Conservation (phyloP, 495 filamentous ascomycete genomes). For the Tuber microsphaerosporum region DNA sequence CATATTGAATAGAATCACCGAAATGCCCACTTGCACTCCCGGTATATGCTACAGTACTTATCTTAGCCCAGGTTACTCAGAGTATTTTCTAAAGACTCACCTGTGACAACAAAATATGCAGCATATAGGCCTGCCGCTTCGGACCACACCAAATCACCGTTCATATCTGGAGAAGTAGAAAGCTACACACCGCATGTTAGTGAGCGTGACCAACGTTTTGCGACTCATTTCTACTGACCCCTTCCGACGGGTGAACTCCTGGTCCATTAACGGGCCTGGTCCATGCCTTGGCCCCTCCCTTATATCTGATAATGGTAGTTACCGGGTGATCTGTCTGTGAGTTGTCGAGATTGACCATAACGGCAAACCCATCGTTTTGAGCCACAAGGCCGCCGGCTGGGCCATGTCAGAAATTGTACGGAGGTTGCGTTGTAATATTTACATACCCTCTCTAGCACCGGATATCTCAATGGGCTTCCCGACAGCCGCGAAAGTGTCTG, state of each 20-base stretch:
- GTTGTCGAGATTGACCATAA: constrained; percentile 48
- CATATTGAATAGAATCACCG: constrained; percentile 52
- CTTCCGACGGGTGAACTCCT: constrained; percentile 45
- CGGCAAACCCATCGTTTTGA: constrained; percentile 53
- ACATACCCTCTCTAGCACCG: constrained; percentile 45
- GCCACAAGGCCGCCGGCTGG: constrained; percentile 51
- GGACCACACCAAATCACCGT: constrained; percentile 53
- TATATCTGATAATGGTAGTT: constrained; percentile 48
- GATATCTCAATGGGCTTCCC: constrained; percentile 46
- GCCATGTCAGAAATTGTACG: constrained; percentile 2
- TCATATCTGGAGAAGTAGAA: constrained; percentile 49
- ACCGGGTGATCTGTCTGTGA: constrained; percentile 48
- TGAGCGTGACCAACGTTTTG: neutral
- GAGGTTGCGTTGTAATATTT: neutral
- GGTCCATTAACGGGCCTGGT: constrained; percentile 51
- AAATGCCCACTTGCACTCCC: constrained; percentile 50
- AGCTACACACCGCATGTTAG: constrained; percentile 29
- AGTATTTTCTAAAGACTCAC: constrained; percentile 9
- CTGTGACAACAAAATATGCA: constrained; percentile 52
- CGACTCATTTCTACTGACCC: constrained; percentile 22
- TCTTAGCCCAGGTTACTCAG: neutral
- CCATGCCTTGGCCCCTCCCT: constrained; percentile 48
- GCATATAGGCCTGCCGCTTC: constrained; percentile 49
- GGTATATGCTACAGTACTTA: constrained; percentile 44
- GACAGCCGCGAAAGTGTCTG: constrained; percentile 47